Percentiles rank a stretch among this genome's conserved stretches.
These are phyloP conservation scores for Geranomyces michiganensis DNA, from an alignment of 192 early-diverging fungal species.

Conservation along the genomic window DNA sequence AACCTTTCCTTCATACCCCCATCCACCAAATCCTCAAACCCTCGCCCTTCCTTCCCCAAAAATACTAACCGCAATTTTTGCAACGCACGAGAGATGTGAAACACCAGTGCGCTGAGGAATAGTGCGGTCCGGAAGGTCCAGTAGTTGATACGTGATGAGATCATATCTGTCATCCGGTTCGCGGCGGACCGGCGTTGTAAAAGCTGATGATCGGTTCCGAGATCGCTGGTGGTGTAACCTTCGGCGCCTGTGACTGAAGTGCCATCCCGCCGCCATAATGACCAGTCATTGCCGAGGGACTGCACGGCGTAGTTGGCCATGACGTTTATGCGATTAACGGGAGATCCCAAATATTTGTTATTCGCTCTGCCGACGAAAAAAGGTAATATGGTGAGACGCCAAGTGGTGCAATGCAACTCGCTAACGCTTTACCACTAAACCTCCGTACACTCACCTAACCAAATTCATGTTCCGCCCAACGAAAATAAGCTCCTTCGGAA, in stretches of 20 bases:
- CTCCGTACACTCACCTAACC: slow-evolving; percentile 36
- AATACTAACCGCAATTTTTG: slow-evolving; percentile 45
- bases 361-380: slow-evolving; percentile 53
- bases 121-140: slow-evolving; percentile 63
- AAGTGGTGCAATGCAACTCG: neutral
- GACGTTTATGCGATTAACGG: slow-evolving; percentile 85
- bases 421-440: neutral
- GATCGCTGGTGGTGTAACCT: neutral
- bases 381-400: neutral
- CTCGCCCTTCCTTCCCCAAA: slow-evolving; percentile 36
- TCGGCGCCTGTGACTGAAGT: neutral
- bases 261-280: slow-evolving; percentile 32
- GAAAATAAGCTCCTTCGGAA: slow-evolving; percentile 91
- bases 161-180: slow-evolving; percentile 17
- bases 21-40: slow-evolving; percentile 79
- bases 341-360: slow-evolving; percentile 81
- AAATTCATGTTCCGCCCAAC: slow-evolving; percentile 87
- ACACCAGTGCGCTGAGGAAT: slow-evolving; percentile 59
- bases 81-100: slow-evolving; percentile 55
- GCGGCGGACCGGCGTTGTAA: neutral
- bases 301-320: slow-evolving; percentile 80
- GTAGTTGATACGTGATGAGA: slow-evolving; percentile 44
- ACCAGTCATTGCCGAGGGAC: slow-evolving; percentile 47
- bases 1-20: slow-evolving; percentile 66
- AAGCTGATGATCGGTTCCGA: slow-evolving; percentile 16